These are phyloP conservation scores for Globisporangium splendens DNA, from an alignment of 352 stramenopile genomes.

Conservation along the genomic window DNA sequence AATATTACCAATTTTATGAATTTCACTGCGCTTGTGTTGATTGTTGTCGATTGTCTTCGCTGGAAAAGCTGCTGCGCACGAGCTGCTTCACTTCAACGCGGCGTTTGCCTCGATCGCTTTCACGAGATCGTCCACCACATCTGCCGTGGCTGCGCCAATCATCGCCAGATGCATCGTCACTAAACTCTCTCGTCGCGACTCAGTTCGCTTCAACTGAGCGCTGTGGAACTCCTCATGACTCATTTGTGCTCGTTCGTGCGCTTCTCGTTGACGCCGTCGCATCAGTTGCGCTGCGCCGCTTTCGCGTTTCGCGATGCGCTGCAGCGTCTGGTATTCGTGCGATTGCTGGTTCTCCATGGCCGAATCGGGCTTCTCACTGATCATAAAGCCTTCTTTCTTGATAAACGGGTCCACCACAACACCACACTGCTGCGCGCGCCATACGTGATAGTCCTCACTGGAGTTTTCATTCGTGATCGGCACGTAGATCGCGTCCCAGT, in stretches of 20 bases:
- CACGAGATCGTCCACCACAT: conserved; percentile 7
- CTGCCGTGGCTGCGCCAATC: conserved; percentile 5
- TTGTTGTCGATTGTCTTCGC: no score
- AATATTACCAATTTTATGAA: no score
- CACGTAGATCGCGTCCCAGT: conserved; percentile 64
- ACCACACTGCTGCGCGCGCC: conserved; percentile 50
- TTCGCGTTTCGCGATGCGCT: conserved; percentile 46
- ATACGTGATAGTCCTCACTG: conserved; percentile 25
- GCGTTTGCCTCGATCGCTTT: neutral
- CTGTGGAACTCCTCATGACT: conserved; percentile 20
- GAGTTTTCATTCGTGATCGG: conserved; percentile 51
- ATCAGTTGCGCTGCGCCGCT: conserved; percentile 31
- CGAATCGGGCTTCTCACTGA: conserved; percentile 30
- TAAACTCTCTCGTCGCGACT: conserved; percentile 10
- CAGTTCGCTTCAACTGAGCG: neutral
- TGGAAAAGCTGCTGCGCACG: no score
- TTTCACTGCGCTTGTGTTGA: no score
- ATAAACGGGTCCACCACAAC: conserved; percentile 42
- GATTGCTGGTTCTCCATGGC: conserved; percentile 20
- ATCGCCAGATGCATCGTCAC: conserved; percentile 14
- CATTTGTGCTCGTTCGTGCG: conserved; percentile 18
- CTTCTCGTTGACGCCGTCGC: conserved; percentile 21
- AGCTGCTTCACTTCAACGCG: neutral
- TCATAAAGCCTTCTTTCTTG: conserved; percentile 55
- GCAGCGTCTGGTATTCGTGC: conserved; percentile 24